Conservation (phyloP, 2,329 filamentous ascomycete species). For the Magnaporthiopsis rhizophila region DNA sequence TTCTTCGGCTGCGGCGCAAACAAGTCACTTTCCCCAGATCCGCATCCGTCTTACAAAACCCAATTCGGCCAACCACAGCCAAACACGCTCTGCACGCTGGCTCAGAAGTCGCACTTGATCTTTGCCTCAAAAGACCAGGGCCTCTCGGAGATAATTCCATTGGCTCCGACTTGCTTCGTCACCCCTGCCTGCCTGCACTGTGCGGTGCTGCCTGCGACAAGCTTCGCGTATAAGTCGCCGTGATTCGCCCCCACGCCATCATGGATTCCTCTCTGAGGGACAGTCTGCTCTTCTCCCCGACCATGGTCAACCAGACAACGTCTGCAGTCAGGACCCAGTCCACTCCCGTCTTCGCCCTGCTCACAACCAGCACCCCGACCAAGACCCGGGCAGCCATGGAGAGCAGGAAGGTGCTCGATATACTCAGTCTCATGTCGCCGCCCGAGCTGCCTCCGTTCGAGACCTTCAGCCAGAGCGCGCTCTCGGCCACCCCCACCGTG, state of each 20-base stretch:
- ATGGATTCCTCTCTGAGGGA: not conserved
- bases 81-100: too few relatives aligned
- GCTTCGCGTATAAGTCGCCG: not conserved
- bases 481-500: not conserved
- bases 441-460: slow-evolving; percentile 47
- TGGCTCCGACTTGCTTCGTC: too few relatives aligned
- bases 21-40: too few relatives aligned
- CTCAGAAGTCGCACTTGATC: too few relatives aligned
- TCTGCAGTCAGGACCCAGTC: not conserved
- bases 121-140: too few relatives aligned
- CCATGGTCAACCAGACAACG: not conserved
- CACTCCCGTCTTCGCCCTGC: not conserved
- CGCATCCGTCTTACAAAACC: too few relatives aligned
- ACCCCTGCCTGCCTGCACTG: too few relatives aligned
- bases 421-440: slow-evolving; percentile 54
- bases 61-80: too few relatives aligned
- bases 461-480: slow-evolving; percentile 34
- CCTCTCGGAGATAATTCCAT: too few relatives aligned
- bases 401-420: slow-evolving; percentile 35
- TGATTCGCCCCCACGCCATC: not conserved
- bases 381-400: not conserved
- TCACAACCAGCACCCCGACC: not conserved
- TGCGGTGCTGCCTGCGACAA: not conserved
- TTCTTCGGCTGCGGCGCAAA: too few relatives aligned
- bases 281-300: slow-evolving; percentile 1